Conservation (phyloP, 345 rosid genomes). For the Linum usitatissimum region DNA sequence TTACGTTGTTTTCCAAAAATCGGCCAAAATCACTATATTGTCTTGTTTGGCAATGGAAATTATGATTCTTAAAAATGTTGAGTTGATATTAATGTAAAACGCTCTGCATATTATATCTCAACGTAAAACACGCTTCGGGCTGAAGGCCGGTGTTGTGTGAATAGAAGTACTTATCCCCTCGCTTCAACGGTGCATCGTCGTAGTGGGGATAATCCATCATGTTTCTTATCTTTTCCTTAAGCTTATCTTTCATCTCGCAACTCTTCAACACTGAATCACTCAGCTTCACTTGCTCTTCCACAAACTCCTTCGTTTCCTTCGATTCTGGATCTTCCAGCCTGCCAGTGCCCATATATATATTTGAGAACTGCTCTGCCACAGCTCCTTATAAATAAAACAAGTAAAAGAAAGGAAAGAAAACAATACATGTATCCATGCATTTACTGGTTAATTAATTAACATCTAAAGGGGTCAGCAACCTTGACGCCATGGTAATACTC, state of each 20-base stretch:
- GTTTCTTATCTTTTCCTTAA: constrained; percentile 48
- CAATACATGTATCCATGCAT: neutral
- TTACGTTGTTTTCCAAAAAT: no score
- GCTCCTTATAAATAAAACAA: no score
- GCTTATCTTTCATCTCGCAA: constrained; percentile 50
- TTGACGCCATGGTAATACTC: constrained; percentile 73
- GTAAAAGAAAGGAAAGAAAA: no score
- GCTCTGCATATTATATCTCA: no score
- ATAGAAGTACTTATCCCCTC: constrained; percentile 64
- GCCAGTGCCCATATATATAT: no score
- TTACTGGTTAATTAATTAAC: constrained; percentile 27
- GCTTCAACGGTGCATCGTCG: constrained; percentile 45
- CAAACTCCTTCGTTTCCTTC: constrained; percentile 64
- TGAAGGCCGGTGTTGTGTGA: constrained; percentile 62
- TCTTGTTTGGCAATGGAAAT: no score
- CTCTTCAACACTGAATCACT: constrained; percentile 44
- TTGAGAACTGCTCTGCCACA: no score
- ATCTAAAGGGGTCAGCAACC: constrained; percentile 73
- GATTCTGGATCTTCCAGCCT: constrained; percentile 94
- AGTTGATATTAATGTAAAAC: no score
- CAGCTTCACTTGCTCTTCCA: constrained; percentile 55
- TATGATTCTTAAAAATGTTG: no score
- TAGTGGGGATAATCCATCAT: constrained; percentile 77
- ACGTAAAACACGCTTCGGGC: constrained; percentile 65
- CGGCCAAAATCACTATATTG: no score